These are phyloP conservation scores for Cyanodermella asteris DNA, from an alignment of 2,329 filamentous ascomycete species.

Conservation along the genomic window DNA sequence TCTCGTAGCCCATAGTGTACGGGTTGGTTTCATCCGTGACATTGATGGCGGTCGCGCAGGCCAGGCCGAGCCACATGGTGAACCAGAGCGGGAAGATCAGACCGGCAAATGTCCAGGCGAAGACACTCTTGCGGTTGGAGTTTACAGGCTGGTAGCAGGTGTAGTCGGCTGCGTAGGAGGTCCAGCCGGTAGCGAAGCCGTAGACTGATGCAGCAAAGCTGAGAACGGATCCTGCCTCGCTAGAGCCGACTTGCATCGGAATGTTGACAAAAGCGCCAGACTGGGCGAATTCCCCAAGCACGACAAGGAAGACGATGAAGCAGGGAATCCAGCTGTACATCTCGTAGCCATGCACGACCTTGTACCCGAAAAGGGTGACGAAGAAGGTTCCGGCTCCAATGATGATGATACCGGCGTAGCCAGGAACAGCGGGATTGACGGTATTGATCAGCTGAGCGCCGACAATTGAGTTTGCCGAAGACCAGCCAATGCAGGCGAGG, in stretches of 20 bases:
- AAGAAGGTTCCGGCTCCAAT: slow-evolving; percentile 46
- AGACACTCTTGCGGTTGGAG: slow-evolving; percentile 39
- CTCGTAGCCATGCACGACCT: slow-evolving; percentile 57
- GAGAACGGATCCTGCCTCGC: slow-evolving; percentile 39
- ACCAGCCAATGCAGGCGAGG: slow-evolving; percentile 53
- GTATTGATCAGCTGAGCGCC: slow-evolving; percentile 57
- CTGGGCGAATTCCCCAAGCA: slow-evolving; percentile 44
- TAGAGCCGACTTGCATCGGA: slow-evolving; percentile 35
- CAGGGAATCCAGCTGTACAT: slow-evolving; percentile 54
- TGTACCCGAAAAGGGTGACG: slow-evolving; percentile 54
- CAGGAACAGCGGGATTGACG: slow-evolving; percentile 46
- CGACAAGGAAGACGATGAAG: slow-evolving; percentile 50
- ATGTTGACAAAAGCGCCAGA: slow-evolving; percentile 41
- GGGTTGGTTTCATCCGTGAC: slow-evolving; percentile 28
- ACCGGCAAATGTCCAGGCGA: slow-evolving; percentile 46
- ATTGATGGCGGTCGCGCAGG: slow-evolving; percentile 41
- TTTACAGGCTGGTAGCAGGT: slow-evolving; percentile 53
- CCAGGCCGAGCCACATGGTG: slow-evolving; percentile 50
- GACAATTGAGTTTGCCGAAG: slow-evolving; percentile 56
- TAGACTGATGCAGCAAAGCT: slow-evolving; percentile 45
- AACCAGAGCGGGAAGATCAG: slow-evolving; percentile 52
- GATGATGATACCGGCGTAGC: slow-evolving; percentile 52
- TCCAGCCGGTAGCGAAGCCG: slow-evolving; percentile 53
- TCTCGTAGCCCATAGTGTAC: slow-evolving; percentile 32
- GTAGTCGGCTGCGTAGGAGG: slow-evolving; percentile 54